Evolutionary conservation across 2,329 filamentous ascomycete genomes (phyloP).

Genomic region (Pezicula rhizophila): DNA sequence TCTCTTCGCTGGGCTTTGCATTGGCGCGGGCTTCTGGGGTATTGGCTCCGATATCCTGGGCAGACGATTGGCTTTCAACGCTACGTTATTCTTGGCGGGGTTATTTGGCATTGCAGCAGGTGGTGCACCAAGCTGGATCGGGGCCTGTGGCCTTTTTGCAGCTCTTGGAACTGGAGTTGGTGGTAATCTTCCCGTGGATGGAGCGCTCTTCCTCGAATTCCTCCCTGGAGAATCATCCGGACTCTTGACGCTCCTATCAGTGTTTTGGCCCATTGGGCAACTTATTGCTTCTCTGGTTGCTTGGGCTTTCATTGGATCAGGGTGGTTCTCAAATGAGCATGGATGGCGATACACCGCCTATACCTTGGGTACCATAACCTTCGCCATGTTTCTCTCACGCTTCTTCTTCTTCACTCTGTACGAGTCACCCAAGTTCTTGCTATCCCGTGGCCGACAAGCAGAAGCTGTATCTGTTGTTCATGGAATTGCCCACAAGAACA

Average conservation of each 20-base stretch:
- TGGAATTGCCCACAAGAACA: constrained; percentile 69
- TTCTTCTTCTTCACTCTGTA: constrained; percentile 77
- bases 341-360: constrained; percentile 74
- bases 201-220: constrained; percentile 78
- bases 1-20: constrained; percentile 68
- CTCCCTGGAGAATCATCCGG: constrained; percentile 68
- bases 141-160: constrained; percentile 54
- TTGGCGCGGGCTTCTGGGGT: constrained; percentile 78
- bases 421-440: constrained; percentile 79
- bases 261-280: constrained; percentile 84
- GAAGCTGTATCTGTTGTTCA: constrained; percentile 78
- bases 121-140: constrained; percentile 61
- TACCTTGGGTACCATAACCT: constrained; percentile 65
- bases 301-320: constrained; percentile 65
- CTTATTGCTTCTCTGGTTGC: constrained; percentile 65
- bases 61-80: constrained; percentile 74
- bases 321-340: constrained; percentile 41
- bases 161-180: constrained; percentile 63
- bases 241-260: constrained; percentile 71
- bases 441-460: constrained; percentile 67
- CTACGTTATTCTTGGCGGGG: constrained; percentile 68
- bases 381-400: constrained; percentile 71
- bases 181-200: constrained; percentile 74
- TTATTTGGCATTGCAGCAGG: constrained; percentile 68
- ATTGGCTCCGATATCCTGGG: constrained; percentile 73